These are phyloP conservation scores for Paraphoma chrysanthemicola DNA, from an alignment of 2,329 filamentous ascomycete species.

Conservation along the genomic window DNA sequence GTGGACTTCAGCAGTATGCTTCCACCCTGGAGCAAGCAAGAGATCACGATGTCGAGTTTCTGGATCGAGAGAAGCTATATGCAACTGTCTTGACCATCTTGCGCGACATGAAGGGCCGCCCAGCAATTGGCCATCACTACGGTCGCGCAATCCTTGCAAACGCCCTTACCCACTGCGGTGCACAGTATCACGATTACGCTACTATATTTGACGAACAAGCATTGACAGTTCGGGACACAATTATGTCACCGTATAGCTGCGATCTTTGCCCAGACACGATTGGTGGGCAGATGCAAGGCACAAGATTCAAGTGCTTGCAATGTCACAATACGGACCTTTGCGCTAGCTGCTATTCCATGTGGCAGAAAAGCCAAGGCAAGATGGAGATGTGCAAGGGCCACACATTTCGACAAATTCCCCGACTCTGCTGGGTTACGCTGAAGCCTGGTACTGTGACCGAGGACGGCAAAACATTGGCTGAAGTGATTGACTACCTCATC, in stretches of 20 bases:
- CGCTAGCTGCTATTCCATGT: neutral
- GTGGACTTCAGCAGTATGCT: neutral
- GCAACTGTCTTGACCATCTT: neutral
- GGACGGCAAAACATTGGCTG: neutral
- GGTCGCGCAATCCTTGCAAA: neutral
- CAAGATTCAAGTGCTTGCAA: neutral
- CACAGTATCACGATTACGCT: neutral
- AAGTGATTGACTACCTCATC: neutral
- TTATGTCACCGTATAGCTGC: neutral
- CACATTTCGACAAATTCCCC: neutral
- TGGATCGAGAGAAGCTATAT: neutral
- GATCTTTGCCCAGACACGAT: neutral
- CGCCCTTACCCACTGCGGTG: neutral
- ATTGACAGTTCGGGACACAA: neutral
- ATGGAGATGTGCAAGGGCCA: neutral
- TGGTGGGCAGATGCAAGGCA: neutral
- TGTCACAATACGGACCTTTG: neutral
- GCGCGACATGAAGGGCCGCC: neutral
- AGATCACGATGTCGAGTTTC: neutral
- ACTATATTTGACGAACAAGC: neutral
- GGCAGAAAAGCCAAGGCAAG: neutral
- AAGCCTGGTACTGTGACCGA: neutral
- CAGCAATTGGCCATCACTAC: neutral
- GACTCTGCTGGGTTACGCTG: neutral
- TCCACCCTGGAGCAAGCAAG: neutral